These are phyloP conservation scores for Singerocomus inundabilis DNA, from an alignment of 1,284 basidiomycete genomes.

Conservation along the genomic window DNA sequence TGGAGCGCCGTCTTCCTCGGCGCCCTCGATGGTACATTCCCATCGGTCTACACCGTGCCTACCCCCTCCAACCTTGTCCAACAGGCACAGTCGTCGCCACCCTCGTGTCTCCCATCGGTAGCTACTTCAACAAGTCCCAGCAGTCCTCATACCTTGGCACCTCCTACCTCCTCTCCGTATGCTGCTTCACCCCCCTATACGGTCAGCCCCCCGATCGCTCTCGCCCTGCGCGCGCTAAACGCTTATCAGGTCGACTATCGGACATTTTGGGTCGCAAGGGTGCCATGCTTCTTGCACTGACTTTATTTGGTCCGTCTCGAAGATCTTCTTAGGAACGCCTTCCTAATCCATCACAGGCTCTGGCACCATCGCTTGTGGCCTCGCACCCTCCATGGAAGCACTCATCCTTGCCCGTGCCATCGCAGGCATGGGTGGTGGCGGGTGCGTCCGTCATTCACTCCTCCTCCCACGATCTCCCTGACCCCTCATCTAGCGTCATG, in stretches of 20 bases:
- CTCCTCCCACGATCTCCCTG: neutral
- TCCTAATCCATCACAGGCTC: conserved; percentile 48
- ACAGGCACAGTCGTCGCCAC: conserved; percentile 78
- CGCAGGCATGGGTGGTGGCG: conserved; percentile 90
- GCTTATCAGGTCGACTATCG: conserved; percentile 68
- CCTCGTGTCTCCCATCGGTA: conserved; percentile 75
- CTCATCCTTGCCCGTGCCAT: conserved; percentile 79
- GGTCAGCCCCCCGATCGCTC: conserved; percentile 45
- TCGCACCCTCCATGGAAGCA: conserved; percentile 81
- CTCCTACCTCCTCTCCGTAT: conserved; percentile 83
- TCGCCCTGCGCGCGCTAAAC: conserved; percentile 19
- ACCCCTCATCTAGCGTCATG: conserved; percentile 58
- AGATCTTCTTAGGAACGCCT: conserved; percentile 15
- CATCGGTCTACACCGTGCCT: neutral
- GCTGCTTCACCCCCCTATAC: conserved; percentile 89
- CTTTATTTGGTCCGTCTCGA: conserved; percentile 66
- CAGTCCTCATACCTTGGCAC: conserved; percentile 87
- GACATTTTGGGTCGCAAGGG: conserved; percentile 87
- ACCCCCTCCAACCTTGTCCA: conserved; percentile 5
- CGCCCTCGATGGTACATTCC: conserved; percentile 69
- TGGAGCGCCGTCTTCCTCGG: conserved; percentile 81
- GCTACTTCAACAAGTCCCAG: conserved; percentile 74
- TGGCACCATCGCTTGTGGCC: conserved; percentile 80
- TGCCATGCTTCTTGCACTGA: conserved; percentile 77
- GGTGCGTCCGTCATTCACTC: conserved; percentile 42